These are phyloP conservation scores for Solanum pimpinellifolium DNA, from an alignment of 257 asterid species.

Conservation along the genomic window DNA sequence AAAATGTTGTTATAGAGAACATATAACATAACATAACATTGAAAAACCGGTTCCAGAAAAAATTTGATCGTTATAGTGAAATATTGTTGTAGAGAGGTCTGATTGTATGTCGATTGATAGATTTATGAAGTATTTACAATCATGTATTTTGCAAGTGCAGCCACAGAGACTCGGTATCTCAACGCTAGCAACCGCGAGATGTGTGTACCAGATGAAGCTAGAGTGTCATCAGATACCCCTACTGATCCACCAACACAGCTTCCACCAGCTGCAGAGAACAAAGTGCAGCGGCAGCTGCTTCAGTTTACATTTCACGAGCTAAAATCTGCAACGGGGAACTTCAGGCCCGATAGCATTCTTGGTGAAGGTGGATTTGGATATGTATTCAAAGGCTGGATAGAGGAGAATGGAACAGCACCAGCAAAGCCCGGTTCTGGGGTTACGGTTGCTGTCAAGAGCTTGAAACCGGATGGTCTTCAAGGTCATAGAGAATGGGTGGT, in stretches of 20 bases:
- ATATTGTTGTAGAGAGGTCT: neutral
- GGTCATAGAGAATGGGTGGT: slow-evolving; percentile 99
- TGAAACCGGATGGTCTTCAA: slow-evolving; percentile 88
- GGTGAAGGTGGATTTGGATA: slow-evolving; percentile 97
- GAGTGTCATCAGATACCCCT: slow-evolving; percentile 38
- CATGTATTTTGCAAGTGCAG: slow-evolving; percentile 22
- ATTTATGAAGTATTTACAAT: neutral
- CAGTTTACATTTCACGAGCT: slow-evolving; percentile 73
- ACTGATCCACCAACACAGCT: slow-evolving; percentile 14
- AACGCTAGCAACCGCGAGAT: slow-evolving; percentile 85
- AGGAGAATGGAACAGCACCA: slow-evolving; percentile 86
- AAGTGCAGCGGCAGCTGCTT: slow-evolving; percentile 51
- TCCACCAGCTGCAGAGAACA: slow-evolving; percentile 10
- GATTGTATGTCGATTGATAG: neutral
- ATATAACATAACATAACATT: neutral
- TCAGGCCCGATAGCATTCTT: slow-evolving; percentile 89
- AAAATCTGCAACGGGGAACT: slow-evolving; percentile 84
- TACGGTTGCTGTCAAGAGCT: slow-evolving; percentile 92
- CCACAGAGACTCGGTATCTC: slow-evolving; percentile 65
- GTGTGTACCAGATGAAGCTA: slow-evolving; percentile 64
- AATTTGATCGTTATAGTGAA: neutral
- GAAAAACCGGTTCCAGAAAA: neutral
- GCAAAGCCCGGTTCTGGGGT: slow-evolving; percentile 90
- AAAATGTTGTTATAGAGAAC: neutral
- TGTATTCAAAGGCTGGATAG: slow-evolving; percentile 97